phyloP scores from a whole-genome alignment of 108 stramenopile genomes.

The Skeletonema tropicum region DNA sequence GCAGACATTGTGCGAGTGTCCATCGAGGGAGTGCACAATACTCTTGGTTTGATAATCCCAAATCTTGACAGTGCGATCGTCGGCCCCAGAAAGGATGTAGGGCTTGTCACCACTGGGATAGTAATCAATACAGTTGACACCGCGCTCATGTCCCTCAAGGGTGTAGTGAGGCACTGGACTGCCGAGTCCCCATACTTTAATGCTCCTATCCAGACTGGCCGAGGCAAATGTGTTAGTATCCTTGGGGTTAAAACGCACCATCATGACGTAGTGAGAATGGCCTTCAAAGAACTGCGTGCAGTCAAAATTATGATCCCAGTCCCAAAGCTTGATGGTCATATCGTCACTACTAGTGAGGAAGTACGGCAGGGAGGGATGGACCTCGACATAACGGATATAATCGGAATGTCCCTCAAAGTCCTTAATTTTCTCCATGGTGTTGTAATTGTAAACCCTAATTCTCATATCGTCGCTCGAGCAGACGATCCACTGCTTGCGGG shows the following conservation, averaged over 20 bases:
- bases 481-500: constrained; percentile 97
- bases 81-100: constrained; percentile 97
- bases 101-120: constrained; percentile 99
- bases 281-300: constrained; percentile 97
- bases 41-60: constrained; percentile 94
- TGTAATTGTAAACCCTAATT: constrained; percentile 97
- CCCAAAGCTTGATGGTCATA: constrained; percentile 99
- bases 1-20: constrained; percentile 97
- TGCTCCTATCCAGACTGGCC: constrained; percentile 94
- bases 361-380: constrained; percentile 96
- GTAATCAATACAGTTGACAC: constrained; percentile 99
- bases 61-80: constrained; percentile 98
- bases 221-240: constrained; percentile 99
- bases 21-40: constrained; percentile 96
- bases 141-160: constrained; percentile 97
- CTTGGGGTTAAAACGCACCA: constrained; percentile 99
- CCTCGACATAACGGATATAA: constrained; percentile 98
- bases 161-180: constrained; percentile 94
- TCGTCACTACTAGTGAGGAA: constrained; percentile 92
- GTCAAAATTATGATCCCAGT: constrained; percentile 96
- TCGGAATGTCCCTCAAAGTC: constrained; percentile 98
- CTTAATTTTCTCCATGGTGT: constrained; percentile 98
- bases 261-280: constrained; percentile 99
- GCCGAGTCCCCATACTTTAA: constrained; percentile 98
- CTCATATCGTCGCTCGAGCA: constrained; percentile 94